Evolutionary conservation across 2,329 filamentous ascomycete species (phyloP).

Genomic region (Colletotrichum sp.): DNA sequence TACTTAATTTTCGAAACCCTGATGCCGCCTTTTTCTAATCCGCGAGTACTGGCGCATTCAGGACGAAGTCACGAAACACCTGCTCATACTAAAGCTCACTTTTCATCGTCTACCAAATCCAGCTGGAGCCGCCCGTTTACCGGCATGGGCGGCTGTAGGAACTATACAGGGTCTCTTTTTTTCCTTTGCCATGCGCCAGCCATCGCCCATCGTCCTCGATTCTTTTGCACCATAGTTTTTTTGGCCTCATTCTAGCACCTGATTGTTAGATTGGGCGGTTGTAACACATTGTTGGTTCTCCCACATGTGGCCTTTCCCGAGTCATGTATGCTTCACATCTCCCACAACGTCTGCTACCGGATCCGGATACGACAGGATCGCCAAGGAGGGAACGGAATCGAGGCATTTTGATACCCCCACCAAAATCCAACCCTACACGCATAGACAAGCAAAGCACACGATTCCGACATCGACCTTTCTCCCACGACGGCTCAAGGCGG

Average conservation of each 20-base stretch:
- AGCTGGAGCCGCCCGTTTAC: slow-evolving; percentile 18
- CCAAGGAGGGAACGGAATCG: slow-evolving; percentile 21
- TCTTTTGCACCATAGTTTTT: slow-evolving; percentile 20
- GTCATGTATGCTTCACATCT: slow-evolving; percentile 24
- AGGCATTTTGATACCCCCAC: slow-evolving; percentile 24
- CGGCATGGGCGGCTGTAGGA: slow-evolving; percentile 13
- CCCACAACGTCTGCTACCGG: slow-evolving; percentile 17
- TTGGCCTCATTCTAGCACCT: slow-evolving; percentile 5
- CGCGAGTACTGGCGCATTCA: slow-evolving; percentile 23
- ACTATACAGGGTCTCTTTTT: slow-evolving; percentile 14
- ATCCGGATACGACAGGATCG: slow-evolving; percentile 18
- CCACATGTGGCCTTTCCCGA: slow-evolving; percentile 21
- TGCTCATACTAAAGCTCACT: slow-evolving; percentile 22
- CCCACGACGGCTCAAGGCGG: background rate
- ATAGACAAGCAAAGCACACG: slow-evolving; percentile 19
- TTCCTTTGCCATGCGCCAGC: slow-evolving; percentile 9
- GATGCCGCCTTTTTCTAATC: slow-evolving; percentile 21
- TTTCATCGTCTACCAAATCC: slow-evolving; percentile 15
- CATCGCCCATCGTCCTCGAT: slow-evolving; percentile 1
- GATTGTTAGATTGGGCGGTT: slow-evolving; percentile 20
- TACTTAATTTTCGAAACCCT: slow-evolving; percentile 23
- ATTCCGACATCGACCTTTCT: slow-evolving; percentile 16
- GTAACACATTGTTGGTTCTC: slow-evolving; percentile 21
- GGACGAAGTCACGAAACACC: slow-evolving; percentile 25
- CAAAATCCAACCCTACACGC: slow-evolving; percentile 18